These are phyloP conservation scores for Plasmodium knowlesi DNA, from an alignment of 169 alveolate species.

Conservation along the genomic window DNA sequence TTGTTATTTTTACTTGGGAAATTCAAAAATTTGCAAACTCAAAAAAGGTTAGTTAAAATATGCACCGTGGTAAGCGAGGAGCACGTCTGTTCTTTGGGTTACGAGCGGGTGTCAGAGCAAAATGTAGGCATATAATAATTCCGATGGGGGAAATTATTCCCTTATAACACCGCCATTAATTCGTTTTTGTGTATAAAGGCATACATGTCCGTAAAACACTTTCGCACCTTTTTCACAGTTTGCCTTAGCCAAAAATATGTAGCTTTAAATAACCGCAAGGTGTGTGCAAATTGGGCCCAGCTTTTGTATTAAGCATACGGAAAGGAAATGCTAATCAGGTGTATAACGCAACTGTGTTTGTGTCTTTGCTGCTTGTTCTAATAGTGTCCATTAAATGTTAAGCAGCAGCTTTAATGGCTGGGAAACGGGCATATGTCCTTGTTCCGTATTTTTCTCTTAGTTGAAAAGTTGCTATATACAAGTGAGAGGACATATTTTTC, in stretches of 20 bases:
- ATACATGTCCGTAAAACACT: neutral
- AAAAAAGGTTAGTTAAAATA: neutral
- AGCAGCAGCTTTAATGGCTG: neutral
- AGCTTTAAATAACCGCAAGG: neutral
- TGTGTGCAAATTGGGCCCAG: neutral
- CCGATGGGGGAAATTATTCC: neutral
- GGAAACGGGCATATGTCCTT: conserved; percentile 2
- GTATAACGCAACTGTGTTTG: neutral
- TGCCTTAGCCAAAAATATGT: neutral
- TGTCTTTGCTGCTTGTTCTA: neutral
- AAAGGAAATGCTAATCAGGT: neutral
- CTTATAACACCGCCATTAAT: neutral
- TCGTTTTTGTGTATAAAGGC: neutral
- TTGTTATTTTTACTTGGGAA: neutral
- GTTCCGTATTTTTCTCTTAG: neutral
- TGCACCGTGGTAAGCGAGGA: neutral
- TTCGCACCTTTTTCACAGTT: neutral
- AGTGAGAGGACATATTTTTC: neutral
- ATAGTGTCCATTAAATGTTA: neutral
- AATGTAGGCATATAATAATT: neutral
- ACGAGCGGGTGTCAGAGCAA: neutral
- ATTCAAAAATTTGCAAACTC: neutral
- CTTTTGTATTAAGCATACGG: neutral
- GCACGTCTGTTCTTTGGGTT: neutral
- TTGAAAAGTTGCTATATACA: neutral